A percentile compares a stretch with the other conserved stretches of the same genome.
Conservation (phyloP, 306 rosid species). For the Coriaria nepalensis region DNA sequence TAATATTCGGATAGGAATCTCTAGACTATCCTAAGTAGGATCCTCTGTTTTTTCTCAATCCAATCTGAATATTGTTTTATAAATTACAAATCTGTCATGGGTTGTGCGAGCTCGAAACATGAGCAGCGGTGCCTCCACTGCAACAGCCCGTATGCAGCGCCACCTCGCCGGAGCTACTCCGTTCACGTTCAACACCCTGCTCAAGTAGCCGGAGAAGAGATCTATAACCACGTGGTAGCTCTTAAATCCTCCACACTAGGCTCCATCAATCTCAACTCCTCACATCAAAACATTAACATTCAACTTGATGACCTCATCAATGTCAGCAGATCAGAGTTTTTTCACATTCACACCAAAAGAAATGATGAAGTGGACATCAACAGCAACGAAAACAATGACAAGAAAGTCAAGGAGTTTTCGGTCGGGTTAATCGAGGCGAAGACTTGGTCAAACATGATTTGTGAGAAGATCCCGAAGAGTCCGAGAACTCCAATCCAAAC, state of each 20-base stretch:
- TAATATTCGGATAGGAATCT: conserved; percentile 2
- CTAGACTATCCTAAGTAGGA: not conserved
- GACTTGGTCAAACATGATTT: conserved; percentile 70
- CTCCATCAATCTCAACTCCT: conserved; percentile 36
- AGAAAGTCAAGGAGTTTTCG: conserved; percentile 23
- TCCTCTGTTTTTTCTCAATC: not conserved
- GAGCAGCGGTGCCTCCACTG: conserved; percentile 58
- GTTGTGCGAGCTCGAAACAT: conserved; percentile 76
- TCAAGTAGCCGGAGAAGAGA: conserved; percentile 28
- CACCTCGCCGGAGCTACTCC: conserved; percentile 64
- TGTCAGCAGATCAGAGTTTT: no score
- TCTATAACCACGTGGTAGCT: conserved; percentile 56
- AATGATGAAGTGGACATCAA: not conserved
- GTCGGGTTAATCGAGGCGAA: conserved; percentile 49
- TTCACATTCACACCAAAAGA: not conserved
- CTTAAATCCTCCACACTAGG: conserved; percentile 78
- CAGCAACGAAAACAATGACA: conserved; percentile 1
- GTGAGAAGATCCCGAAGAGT: conserved; percentile 44
- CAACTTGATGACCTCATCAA: not conserved
- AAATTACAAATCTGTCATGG: conserved; percentile 25
- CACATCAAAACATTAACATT: not conserved
- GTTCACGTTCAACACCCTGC: conserved; percentile 79
- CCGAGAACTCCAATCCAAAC: conserved; percentile 44
- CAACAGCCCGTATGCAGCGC: conserved; percentile 38
- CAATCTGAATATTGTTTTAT: not conserved